Conservation (phyloP, 768 basidiomycete genomes). For the Amyloporia xantha region DNA sequence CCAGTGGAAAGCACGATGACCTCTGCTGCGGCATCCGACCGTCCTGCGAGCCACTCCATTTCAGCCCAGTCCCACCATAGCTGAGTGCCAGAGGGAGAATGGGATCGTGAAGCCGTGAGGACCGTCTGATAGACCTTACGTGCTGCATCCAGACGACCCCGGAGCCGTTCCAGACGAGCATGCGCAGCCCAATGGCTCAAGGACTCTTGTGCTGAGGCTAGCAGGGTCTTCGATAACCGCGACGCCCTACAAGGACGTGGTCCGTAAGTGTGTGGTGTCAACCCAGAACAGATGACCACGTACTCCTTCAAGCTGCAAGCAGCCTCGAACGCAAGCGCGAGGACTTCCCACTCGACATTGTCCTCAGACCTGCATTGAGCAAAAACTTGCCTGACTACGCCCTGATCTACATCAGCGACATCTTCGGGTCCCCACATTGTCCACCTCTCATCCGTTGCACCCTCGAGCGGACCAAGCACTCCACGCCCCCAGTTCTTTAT, state of each 20-base stretch:
- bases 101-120: conserved; percentile 34
- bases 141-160: conserved; percentile 60
- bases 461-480: conserved; percentile 51
- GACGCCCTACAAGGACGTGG: neutral
- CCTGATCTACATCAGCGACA: conserved; percentile 41
- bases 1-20: conserved; percentile 50
- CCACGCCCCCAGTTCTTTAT: conserved; percentile 59
- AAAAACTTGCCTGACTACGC: conserved; percentile 53
- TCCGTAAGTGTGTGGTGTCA: neutral
- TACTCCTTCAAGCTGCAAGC: conserved; percentile 53
- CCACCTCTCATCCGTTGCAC: conserved; percentile 29
- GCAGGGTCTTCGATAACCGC: conserved; percentile 59
- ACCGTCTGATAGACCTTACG: conserved; percentile 73
- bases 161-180: conserved; percentile 62
- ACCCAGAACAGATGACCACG: conserved; percentile 8
- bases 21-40: conserved; percentile 41
- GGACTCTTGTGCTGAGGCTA: conserved; percentile 52
- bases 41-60: conserved; percentile 67
- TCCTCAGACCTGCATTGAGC: conserved; percentile 45
- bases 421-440: conserved; percentile 43
- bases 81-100: conserved; percentile 5
- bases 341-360: conserved; percentile 52
- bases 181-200: conserved; percentile 68
- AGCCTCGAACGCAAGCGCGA: conserved; percentile 63
- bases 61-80: conserved; percentile 82